These are phyloP conservation scores for Metroxylon sagu DNA, from an alignment of 176 grass and related monocot genomes.

Conservation along the genomic window DNA sequence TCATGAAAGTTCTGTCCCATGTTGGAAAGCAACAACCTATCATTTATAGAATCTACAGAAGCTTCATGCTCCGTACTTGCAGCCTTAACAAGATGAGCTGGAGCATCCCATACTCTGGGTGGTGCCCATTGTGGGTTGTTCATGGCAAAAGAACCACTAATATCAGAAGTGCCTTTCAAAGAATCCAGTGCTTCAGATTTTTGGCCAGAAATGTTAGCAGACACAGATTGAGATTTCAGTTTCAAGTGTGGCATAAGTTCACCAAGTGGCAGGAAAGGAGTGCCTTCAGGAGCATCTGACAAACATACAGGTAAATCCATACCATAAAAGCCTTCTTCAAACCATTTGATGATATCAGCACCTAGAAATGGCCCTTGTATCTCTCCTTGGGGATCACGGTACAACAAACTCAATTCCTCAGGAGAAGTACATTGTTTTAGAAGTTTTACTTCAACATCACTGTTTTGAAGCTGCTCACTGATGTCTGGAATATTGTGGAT, in stretches of 20 bases:
- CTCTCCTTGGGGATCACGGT: conserved; percentile 86
- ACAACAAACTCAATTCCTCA: conserved; percentile 86
- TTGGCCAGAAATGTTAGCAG: conserved; percentile 8
- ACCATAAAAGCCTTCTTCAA: conserved; percentile 89
- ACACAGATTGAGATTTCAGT: conserved; percentile 27
- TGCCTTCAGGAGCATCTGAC: conserved; percentile 62
- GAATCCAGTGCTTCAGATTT: conserved; percentile 39
- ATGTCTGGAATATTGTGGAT: conserved; percentile 13
- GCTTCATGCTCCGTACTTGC: conserved; percentile 31
- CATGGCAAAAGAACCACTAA: conserved; percentile 23
- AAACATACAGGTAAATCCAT: conserved; percentile 70
- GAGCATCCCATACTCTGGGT: conserved; percentile 24
- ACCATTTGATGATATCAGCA: conserved; percentile 84
- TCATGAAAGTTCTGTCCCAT: conserved; percentile 28
- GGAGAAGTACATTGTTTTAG: conserved; percentile 26
- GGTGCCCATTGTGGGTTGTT: conserved; percentile 12
- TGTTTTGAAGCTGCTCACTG: conserved; percentile 1
- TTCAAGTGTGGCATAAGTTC: conserved; percentile 84
- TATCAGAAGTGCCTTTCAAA: conserved; percentile 29
- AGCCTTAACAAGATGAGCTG: conserved; percentile 21
- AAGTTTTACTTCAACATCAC: conserved; percentile 24
- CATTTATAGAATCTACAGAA: conserved; percentile 7
- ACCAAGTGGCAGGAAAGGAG: conserved; percentile 54
- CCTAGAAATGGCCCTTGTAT: conserved; percentile 90
- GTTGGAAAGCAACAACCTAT: conserved; percentile 19